phyloP scores from a whole-genome alignment of 106 monocot species.

The Apostasia ramifera region DNA sequence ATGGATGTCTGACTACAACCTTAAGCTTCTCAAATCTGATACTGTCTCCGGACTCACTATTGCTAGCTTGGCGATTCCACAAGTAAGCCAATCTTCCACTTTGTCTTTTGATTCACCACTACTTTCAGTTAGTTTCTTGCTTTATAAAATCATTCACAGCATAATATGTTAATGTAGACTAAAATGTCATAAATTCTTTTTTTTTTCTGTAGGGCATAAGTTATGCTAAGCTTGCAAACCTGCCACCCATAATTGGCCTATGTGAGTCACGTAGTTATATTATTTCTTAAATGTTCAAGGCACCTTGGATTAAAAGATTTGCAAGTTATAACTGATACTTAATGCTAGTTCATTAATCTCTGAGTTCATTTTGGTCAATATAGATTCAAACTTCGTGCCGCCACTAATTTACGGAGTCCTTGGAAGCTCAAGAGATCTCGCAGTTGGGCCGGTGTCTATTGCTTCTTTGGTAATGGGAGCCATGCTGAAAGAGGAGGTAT shows the following conservation, averaged over 20 bases:
- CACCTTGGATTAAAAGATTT: not conserved
- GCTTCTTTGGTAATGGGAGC: constrained; percentile 70
- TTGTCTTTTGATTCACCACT: not conserved
- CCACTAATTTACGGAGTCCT: constrained; percentile 65
- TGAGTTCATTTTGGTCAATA: not conserved
- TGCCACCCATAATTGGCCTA: constrained; percentile 81
- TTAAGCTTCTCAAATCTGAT: constrained; percentile 62
- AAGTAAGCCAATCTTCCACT: constrained; percentile 14
- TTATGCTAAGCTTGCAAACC: constrained; percentile 82
- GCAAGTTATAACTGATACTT: not conserved
- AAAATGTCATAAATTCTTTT: constrained; percentile 7
- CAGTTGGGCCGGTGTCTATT: constrained; percentile 77
- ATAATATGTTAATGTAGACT: not conserved
- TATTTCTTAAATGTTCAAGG: not conserved
- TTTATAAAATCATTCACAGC: not conserved
- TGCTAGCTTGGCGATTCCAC: constrained; percentile 83
- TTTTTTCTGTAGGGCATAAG: constrained; percentile 64
- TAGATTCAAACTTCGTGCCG: constrained; percentile 88
- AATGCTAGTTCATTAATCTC: not conserved
- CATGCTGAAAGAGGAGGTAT: constrained; percentile 48
- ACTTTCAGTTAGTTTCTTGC: not conserved
- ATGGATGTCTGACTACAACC: constrained; percentile 63
- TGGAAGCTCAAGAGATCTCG: constrained; percentile 78
- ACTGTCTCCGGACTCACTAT: constrained; percentile 79
- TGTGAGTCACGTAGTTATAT: constrained; percentile 39